Percentiles rank a stretch among this genome's conserved stretches.
These are phyloP conservation scores for Peniophora sp. DNA, from an alignment of 1,284 basidiomycete species.

Conservation along the genomic window DNA sequence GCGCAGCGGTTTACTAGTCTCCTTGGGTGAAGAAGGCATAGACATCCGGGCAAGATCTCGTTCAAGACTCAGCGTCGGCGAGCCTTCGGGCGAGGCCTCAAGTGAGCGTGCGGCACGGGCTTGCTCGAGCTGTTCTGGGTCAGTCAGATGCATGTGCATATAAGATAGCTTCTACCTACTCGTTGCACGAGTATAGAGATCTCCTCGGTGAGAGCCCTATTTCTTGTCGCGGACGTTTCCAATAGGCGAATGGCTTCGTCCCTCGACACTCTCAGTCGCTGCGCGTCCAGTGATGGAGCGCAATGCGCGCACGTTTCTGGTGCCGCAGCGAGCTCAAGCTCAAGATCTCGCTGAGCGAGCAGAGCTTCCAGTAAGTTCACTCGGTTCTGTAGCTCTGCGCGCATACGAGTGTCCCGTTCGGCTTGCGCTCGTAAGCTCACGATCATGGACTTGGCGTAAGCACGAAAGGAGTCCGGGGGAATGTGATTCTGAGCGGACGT, in stretches of 20 bases:
- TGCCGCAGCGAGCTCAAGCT: conserved; percentile 27
- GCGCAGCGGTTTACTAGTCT: no score
- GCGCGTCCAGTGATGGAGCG: background rate
- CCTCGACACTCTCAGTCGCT: background rate
- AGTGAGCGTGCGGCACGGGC: background rate
- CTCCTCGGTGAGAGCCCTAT: background rate
- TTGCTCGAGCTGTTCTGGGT: background rate
- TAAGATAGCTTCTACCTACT: background rate
- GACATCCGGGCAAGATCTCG: no score
- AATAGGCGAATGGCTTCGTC: background rate
- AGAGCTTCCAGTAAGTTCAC: conserved; percentile 25
- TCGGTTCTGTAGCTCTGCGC: conserved; percentile 7
- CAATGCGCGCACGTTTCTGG: conserved; percentile 8
- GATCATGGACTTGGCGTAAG: conserved; percentile 37
- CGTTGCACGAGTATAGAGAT: background rate
- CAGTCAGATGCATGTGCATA: no score
- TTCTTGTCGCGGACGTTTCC: background rate
- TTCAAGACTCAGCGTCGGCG: no score
- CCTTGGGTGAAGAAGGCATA: no score
- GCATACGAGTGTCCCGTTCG: conserved; percentile 32
- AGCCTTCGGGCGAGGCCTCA: background rate
- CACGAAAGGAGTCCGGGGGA: conserved; percentile 10
- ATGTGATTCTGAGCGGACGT: conserved; percentile 2
- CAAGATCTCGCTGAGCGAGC: conserved; percentile 39
- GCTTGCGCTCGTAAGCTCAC: conserved; percentile 33